Evolutionary conservation across 2,329 filamentous ascomycete genomes (phyloP), one percentile per base, ranked within the genome.

Genomic region (Zalaria sp.): DNA sequence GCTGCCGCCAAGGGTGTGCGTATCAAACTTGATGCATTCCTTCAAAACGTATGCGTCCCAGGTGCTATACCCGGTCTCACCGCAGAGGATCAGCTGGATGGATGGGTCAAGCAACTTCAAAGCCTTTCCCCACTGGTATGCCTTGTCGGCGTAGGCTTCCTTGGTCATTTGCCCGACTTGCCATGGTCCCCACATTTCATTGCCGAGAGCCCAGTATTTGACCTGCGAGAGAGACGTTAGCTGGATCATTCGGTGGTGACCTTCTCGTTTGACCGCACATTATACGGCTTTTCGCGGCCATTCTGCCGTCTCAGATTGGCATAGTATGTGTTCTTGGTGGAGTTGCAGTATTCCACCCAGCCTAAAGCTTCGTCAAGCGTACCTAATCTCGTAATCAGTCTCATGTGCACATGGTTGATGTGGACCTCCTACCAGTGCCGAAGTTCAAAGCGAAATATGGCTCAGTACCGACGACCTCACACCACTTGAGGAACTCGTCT

Each of bases 281-380:
- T 79, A 62, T 89, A 89, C 4, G 84, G 85, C 62, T 86, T 74
- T 43, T 79, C 70, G 28, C 75, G 78, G 7, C 84, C 84, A 60
- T 91, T 81, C 51, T 80, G 71, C 8, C 84, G 73, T 28, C 85
- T 77, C 39, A 88, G 67, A 56, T 89, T 88, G 47, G 84, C 84
- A 57, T 86, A 91, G 66, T 89, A 73, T 6, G 81, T 88, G 60
- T 88, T 73, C 42, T 71, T 68, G n/a, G 72, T 75, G 2, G 77
- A 79, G 63, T 91, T 91, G 67, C 85, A 91, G 66, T 91, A 91
- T 57, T 91, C 84, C 18, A 91, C 68, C 84, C 84, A 91, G 7
- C 71, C 82, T 28, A 89, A 68, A 31, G 73, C 73, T 73, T 49
- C 35, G 38, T 38, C 27, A 31, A 32, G 43, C 2, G 67, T 64